A percentile compares a stretch with the other conserved stretches of the same genome.
These are phyloP conservation scores for Coniochaeta sp. DNA, from an alignment of 2,329 filamentous ascomycete genomes.

Conservation along the genomic window DNA sequence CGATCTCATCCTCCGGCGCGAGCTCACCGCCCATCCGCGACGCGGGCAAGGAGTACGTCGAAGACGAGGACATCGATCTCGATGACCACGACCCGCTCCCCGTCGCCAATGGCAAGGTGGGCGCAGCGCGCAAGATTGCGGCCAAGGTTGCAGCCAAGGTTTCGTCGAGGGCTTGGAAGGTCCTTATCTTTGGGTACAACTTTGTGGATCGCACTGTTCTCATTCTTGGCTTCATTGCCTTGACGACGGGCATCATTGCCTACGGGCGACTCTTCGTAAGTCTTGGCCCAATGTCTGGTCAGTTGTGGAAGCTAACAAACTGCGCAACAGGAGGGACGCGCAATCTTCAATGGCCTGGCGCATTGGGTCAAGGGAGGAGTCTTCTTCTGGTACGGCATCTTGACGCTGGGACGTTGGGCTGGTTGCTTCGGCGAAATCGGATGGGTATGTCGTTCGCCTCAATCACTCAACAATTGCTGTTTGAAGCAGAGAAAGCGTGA, in stretches of 20 bases:
- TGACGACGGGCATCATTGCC: conserved; percentile 67
- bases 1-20: conserved; percentile 53
- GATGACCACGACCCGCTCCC: conserved; percentile 20
- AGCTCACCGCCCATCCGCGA: conserved; percentile 35
- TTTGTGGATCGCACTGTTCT: conserved; percentile 71
- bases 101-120: not conserved
- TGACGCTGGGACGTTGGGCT: conserved; percentile 84
- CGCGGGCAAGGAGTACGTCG: conserved; percentile 39
- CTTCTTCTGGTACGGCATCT: conserved; percentile 86
- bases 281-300: too few relatives aligned
- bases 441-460: conserved; percentile 49
- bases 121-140: conserved; percentile 35
- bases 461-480: not conserved
- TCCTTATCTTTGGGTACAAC: conserved; percentile 55
- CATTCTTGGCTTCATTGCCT: conserved; percentile 66
- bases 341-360: conserved; percentile 77
- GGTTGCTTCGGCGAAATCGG: conserved; percentile 85
- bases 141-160: conserved; percentile 47
- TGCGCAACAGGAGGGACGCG: conserved; percentile 60
- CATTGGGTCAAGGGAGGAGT: conserved; percentile 94
- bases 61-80: conserved; percentile 36
- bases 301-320: too few relatives aligned
- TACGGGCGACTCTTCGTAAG: conserved; percentile 82
- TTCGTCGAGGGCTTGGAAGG: conserved; percentile 48
- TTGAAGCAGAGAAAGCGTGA: not conserved